Base-by-base conservation (phyloP, 768 basidiomycete genomes). In the Roridomyces roridus region DNA sequence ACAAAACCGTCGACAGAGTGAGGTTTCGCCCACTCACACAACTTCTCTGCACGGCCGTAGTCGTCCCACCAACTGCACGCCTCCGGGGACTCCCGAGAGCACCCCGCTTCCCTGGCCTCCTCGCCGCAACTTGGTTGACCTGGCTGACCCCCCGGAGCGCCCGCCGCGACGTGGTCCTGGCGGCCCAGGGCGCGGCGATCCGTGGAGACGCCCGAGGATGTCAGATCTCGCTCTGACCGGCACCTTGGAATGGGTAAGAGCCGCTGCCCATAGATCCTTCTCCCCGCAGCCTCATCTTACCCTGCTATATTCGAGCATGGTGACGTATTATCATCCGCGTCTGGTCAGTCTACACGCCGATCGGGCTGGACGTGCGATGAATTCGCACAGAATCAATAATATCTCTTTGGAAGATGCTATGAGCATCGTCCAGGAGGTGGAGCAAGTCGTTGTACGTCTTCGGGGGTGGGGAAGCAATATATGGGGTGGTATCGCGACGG, bases 11-110 rank as follows among this genome's bases (percentile, higher is more conserved):
- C n/a, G n/a, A n/a, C n/a, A n/a, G n/a, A n/a, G n/a, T n/a, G n/a
- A n/a, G n/a, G n/a, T 35, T 48, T 40, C 3, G 46, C 64, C 67
- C 67, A 68, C 12, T 60, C 39, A 37, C 68, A 68, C 9, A 67
- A 52, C 37, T 57, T 51, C 11, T 39, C 46, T 5, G 64, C 66
- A 10, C 66, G 64, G 12, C 50, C 59, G 35, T 67, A 67, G n/a
- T 68, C 67, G 45, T 68, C 66, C 57, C 59, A 67, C 51, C n/a
- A 69, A 69, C 54, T 64, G 68, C 21, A 69, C 65, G 26, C 63
- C 65, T 41, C 63, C 65, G 18, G 63, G 60, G 11, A 62, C 65
- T 1, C 63, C 65, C 9, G 49, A 51, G 18, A 35, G 31, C 9
- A 26, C 57, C 51, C 41, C 57, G n/a, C 15, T 47, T 34, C 55